A percentile compares a stretch with the other conserved stretches of the same genome.
Conservation (phyloP, 306 rosid species). For the Lathyrus aphaca region DNA sequence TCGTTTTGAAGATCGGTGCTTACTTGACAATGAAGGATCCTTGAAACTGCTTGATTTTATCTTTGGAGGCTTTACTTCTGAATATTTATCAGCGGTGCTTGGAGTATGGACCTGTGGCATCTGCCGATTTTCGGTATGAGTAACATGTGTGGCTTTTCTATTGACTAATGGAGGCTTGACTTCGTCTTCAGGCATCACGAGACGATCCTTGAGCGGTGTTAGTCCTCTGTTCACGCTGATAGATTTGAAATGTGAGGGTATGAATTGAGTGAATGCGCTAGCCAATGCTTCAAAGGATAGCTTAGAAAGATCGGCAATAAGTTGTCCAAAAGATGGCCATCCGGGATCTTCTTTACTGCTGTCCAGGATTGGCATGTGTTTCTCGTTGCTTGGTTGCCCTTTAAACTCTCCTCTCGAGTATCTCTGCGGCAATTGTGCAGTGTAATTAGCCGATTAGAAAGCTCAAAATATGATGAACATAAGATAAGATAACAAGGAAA, state of each 20-base stretch:
- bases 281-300: constrained; percentile 60
- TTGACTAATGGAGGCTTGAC: constrained; percentile 47
- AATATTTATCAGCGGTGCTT: constrained; percentile 56
- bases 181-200: constrained; percentile 81
- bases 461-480: not conserved
- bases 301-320: constrained; percentile 72
- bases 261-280: constrained; percentile 50
- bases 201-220: constrained; percentile 75
- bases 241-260: constrained; percentile 60
- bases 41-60: constrained; percentile 75
- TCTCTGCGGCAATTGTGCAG: constrained; percentile 46
- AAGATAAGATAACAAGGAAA: not conserved
- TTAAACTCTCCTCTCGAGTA: constrained; percentile 49
- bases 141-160: constrained; percentile 48
- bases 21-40: constrained; percentile 77
- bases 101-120: constrained; percentile 57
- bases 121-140: constrained; percentile 59
- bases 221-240: constrained; percentile 50
- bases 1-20: constrained; percentile 78
- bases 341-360: constrained; percentile 81
- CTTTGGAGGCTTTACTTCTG: constrained; percentile 78
- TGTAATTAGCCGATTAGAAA: constrained; percentile 28
- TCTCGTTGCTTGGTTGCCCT: constrained; percentile 53
- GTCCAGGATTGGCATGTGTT: constrained; percentile 49
- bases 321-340: constrained; percentile 92